Percentiles rank a stretch among this genome's conserved stretches.
Conservation (phyloP, 805 yeast species). For the Pichia exigua region DNA sequence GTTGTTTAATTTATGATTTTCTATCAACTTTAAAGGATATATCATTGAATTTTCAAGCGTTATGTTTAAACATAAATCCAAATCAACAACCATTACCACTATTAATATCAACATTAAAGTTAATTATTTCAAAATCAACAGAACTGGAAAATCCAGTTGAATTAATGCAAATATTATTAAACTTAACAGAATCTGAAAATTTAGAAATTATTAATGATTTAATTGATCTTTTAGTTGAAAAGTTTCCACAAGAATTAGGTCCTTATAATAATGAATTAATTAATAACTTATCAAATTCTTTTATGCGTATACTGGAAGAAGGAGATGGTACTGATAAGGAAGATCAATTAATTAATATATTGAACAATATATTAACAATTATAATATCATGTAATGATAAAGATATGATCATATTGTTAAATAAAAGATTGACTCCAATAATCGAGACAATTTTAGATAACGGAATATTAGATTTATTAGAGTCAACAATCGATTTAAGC, state of each 20-base stretch:
- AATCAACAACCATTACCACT: constrained; percentile 37
- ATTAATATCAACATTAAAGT: constrained; percentile 8
- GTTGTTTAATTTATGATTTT: constrained; percentile 10
- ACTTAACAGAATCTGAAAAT: constrained; percentile 67
- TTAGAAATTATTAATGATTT: constrained; percentile 79
- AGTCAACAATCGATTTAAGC: constrained; percentile 66
- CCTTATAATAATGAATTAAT: constrained; percentile 81
- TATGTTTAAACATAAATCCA: not conserved
- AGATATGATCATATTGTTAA: constrained; percentile 44
- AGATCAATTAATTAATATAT: constrained; percentile 72
- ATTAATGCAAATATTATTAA: constrained; percentile 68
- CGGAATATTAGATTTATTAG: constrained; percentile 62
- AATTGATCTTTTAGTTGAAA: constrained; percentile 90
- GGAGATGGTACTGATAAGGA: constrained; percentile 45
- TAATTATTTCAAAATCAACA: constrained; percentile 4
- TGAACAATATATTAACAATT: constrained; percentile 78
- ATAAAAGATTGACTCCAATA: constrained; percentile 57
- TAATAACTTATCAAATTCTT: constrained; percentile 59
- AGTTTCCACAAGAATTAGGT: constrained; percentile 74
- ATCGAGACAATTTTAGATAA: constrained; percentile 59
- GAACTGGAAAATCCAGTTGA: constrained; percentile 7
- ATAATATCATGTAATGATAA: constrained; percentile 71
- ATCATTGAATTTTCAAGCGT: not conserved
- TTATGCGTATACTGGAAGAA: constrained; percentile 48
- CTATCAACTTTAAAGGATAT: constrained; percentile 5